Conservation (phyloP, 768 basidiomycete genomes). For the Leccinellum luteum region DNA sequence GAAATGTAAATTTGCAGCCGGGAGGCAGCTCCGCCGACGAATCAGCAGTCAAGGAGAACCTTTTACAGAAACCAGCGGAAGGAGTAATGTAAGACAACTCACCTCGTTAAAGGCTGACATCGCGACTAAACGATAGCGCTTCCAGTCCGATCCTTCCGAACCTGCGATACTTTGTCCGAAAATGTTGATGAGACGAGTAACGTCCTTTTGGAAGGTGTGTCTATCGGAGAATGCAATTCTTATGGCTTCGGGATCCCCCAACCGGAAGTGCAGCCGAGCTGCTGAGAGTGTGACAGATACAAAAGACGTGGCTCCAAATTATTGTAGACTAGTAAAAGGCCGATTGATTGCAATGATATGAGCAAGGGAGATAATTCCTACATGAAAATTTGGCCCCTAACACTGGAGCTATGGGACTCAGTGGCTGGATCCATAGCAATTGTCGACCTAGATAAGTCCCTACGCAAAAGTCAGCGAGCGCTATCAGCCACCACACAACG, state of each 20-base stretch:
- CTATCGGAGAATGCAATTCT: conserved; percentile 35
- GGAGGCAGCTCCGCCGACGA: conserved; percentile 19
- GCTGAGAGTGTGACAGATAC: conserved; percentile 35
- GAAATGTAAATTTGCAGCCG: conserved; percentile 37
- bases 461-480: not conserved
- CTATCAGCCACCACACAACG: no score
- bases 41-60: conserved; percentile 34
- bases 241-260: conserved; percentile 44
- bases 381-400: conserved; percentile 35
- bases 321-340: not conserved
- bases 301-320: conserved; percentile 34
- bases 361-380: conserved; percentile 18
- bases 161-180: conserved; percentile 46
- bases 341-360: not conserved
- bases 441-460: conserved; percentile 20
- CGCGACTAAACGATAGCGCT: conserved; percentile 42
- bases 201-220: conserved; percentile 33
- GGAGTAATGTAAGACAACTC: conserved; percentile 4
- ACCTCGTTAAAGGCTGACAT: conserved; percentile 53
- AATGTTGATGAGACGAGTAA: conserved; percentile 40
- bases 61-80: conserved; percentile 42
- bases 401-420: conserved; percentile 24
- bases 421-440: conserved; percentile 33
- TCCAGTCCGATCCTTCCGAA: conserved; percentile 45
- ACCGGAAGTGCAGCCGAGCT: conserved; percentile 35